Evolutionary conservation across 176 grass and related monocot genomes (phyloP).

Genomic region (Avena insularis): DNA sequence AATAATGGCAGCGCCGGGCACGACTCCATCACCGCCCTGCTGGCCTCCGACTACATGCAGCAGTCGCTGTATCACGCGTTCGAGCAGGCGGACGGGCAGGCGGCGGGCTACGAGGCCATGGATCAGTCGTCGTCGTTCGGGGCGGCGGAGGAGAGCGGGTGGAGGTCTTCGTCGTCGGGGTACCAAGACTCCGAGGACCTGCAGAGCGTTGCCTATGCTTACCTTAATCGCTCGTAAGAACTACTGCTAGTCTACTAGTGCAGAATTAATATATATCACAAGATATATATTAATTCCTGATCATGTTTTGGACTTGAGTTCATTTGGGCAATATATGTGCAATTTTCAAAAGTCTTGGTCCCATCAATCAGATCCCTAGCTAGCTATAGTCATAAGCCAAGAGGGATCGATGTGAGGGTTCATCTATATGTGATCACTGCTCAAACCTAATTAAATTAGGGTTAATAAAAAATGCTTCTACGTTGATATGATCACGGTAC

Average conservation of each 20-base stretch:
- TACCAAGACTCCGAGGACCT: slow-evolving; percentile 86
- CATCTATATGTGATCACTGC: slow-evolving; percentile 44
- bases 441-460: slow-evolving; percentile 47
- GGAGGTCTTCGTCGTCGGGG: slow-evolving; percentile 59
- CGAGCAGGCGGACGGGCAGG: slow-evolving; percentile 22
- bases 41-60: slow-evolving; percentile 48
- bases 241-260: slow-evolving; percentile 44
- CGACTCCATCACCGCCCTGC: slow-evolving; percentile 55
- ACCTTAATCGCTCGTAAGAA: slow-evolving; percentile 74
- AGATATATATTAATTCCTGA: slow-evolving; percentile 46
- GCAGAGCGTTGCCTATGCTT: slow-evolving; percentile 72
- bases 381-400: slow-evolving; percentile 41
- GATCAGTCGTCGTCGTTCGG: slow-evolving; percentile 24
- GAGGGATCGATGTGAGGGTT: slow-evolving; percentile 14
- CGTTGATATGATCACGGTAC: neutral
- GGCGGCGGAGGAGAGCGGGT: slow-evolving; percentile 50
- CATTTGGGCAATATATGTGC: slow-evolving; percentile 37
- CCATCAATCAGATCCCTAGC: neutral
- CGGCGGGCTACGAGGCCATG: neutral
- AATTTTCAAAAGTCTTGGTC: slow-evolving; percentile 24
- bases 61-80: slow-evolving; percentile 51
- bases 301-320: slow-evolving; percentile 55
- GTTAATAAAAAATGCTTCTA: neutral
- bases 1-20: slow-evolving; percentile 22
- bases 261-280: slow-evolving; percentile 54